Evolutionary conservation across 208 protist species (phyloP).

Genomic region (Trypanosoma cruzi): DNA sequence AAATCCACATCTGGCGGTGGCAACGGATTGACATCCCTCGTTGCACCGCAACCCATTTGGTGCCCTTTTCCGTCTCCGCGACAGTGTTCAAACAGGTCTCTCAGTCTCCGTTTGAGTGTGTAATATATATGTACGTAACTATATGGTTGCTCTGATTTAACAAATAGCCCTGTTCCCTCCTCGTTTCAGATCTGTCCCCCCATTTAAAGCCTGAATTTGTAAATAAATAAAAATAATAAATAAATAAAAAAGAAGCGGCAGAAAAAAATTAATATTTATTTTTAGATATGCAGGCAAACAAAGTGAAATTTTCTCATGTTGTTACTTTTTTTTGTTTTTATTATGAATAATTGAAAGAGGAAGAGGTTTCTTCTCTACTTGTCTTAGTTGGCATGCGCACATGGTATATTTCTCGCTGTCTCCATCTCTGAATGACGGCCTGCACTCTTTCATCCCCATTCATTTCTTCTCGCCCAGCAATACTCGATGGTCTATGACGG

Average conservation of each 20-base stretch:
- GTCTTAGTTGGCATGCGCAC: background rate
- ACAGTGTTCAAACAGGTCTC: background rate
- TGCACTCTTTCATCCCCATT: background rate
- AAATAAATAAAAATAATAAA: background rate
- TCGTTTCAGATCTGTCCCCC: background rate
- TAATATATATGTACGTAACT: background rate
- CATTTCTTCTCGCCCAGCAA: background rate
- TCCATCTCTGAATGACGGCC: background rate
- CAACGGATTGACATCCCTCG: background rate
- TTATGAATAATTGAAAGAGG: background rate
- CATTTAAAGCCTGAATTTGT: background rate
- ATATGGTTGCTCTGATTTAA: background rate
- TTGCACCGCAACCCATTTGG: conserved; percentile 12
- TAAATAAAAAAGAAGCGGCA: background rate
- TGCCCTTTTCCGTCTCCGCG: background rate
- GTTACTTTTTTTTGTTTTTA: background rate
- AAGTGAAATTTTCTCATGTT: background rate
- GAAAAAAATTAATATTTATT: no score
- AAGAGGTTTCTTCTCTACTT: background rate
- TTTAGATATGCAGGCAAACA: background rate
- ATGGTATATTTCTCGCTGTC: background rate
- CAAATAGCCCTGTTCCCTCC: background rate
- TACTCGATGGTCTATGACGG: background rate
- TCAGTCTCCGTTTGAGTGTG: background rate
- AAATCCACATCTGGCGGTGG: background rate